These are phyloP conservation scores for Hypocrella siamensis DNA, from an alignment of 2,329 filamentous ascomycete genomes.

Conservation along the genomic window DNA sequence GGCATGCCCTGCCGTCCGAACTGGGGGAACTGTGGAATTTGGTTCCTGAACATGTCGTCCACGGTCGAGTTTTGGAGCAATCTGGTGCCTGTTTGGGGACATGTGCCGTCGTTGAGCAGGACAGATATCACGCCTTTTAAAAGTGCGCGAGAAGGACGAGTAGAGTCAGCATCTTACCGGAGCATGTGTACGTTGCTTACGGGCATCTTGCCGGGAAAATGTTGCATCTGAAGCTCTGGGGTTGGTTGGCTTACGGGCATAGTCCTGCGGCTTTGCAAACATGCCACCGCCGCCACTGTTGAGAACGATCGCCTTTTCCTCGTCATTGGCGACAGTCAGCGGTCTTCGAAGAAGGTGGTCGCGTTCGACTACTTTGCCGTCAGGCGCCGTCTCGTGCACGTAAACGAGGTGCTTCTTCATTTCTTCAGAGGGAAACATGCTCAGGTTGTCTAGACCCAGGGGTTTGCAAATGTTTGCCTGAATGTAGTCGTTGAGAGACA, in stretches of 20 bases:
- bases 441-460: constrained; percentile 30
- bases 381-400: constrained; percentile 35
- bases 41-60: constrained; percentile 49
- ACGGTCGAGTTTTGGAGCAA: constrained; percentile 43
- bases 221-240: too few relatives aligned
- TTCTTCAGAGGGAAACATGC: constrained; percentile 37
- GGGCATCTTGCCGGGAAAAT: too few relatives aligned
- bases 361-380: constrained; percentile 22
- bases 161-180: too few relatives aligned
- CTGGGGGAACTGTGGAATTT: constrained; percentile 37
- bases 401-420: constrained; percentile 39
- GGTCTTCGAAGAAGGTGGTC: constrained; percentile 36
- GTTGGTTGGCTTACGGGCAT: constrained; percentile 36
- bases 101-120: constrained; percentile 48
- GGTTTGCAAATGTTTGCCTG: constrained; percentile 30
- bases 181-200: too few relatives aligned
- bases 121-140: constrained; percentile 38
- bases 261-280: constrained; percentile 44
- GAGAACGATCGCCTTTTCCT: constrained; percentile 28
- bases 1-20: constrained; percentile 29
- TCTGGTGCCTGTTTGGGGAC: constrained; percentile 34
- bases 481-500: constrained; percentile 31
- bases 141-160: constrained; percentile 1
- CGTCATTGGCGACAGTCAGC: constrained; percentile 21
- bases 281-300: constrained; percentile 47